A percentile compares a stretch with the other conserved stretches of the same genome.
These are phyloP conservation scores for Curvularia sp. DNA, from an alignment of 2,329 filamentous ascomycete genomes.

Conservation along the genomic window DNA sequence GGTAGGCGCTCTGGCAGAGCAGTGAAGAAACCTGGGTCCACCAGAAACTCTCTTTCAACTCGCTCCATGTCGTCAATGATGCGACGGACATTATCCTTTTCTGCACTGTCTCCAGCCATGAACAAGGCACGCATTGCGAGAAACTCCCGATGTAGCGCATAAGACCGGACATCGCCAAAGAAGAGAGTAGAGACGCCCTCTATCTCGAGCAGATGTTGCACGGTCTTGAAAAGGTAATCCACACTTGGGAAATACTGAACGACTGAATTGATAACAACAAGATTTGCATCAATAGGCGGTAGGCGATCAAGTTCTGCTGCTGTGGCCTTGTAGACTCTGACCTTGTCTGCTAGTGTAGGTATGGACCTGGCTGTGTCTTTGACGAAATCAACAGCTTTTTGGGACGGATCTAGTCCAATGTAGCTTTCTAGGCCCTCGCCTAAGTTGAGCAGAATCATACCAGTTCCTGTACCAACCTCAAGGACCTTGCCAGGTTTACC, in stretches of 20 bases:
- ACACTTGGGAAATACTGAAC: conserved; percentile 20
- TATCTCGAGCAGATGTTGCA: background rate
- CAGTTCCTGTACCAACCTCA: conserved; percentile 17
- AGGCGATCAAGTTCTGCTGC: background rate
- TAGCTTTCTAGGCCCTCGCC: conserved; percentile 7
- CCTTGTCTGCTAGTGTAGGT: conserved; percentile 2
- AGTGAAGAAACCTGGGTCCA: conserved; percentile 20
- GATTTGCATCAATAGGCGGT: background rate
- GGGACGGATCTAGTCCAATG: conserved; percentile 11
- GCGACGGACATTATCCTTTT: conserved; percentile 3
- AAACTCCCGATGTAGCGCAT: conserved; percentile 13
- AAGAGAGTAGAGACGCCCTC: background rate
- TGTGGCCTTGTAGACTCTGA: background rate
- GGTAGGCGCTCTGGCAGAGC: background rate
- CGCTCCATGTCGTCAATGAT: conserved; percentile 12
- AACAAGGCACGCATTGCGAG: background rate
- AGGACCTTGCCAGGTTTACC: conserved; percentile 5
- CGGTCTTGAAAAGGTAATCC: conserved; percentile 15
- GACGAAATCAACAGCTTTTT: conserved; percentile 10
- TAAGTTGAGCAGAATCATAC: conserved; percentile 25
- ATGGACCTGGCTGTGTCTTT: conserved; percentile 5
- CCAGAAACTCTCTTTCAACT: conserved; percentile 6
- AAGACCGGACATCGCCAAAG: conserved; percentile 16
- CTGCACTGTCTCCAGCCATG: background rate
- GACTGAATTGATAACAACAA: conserved; percentile 16